phyloP scores from a whole-genome alignment of 371 early-diverging fungal genomes.

The Nematocida ausubeli region DNA sequence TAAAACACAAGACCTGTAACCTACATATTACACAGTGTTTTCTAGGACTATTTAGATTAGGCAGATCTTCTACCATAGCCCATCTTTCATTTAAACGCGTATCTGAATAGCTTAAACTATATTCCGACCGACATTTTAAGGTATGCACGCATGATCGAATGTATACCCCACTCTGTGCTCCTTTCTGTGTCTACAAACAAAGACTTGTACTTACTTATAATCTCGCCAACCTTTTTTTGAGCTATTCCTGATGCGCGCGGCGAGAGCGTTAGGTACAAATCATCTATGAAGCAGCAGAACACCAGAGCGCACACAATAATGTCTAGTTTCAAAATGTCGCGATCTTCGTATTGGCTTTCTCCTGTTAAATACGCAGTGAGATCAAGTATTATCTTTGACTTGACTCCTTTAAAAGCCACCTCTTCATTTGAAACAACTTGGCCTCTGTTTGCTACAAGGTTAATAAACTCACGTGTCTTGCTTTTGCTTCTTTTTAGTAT shows the following conservation, averaged over 20 bases:
- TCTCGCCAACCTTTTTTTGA: conserved; percentile 36
- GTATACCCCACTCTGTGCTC: conserved; percentile 27
- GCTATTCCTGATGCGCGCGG: conserved; percentile 1
- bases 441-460: background rate
- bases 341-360: conserved; percentile 7
- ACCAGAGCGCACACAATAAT: conserved; percentile 27
- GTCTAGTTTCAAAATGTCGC: conserved; percentile 16
- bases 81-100: too few species aligned
- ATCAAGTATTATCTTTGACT: conserved; percentile 4
- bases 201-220: conserved; percentile 15
- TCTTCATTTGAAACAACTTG: background rate
- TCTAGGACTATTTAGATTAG: too few species aligned
- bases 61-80: too few species aligned
- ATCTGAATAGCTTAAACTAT: too few species aligned
- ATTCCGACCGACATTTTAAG: too few species aligned
- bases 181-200: conserved; percentile 3
- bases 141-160: conserved; percentile 26
- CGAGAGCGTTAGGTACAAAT: conserved; percentile 26
- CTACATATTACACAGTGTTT: background rate
- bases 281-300: conserved; percentile 44
- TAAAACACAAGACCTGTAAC: conserved; percentile 5
- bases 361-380: conserved; percentile 22
- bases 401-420: conserved; percentile 10
- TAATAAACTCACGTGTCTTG: conserved; percentile 14
- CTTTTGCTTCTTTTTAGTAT: conserved; percentile 36